Conservation (phyloP, 495 filamentous ascomycete genomes). For the Penicillium desertorum region DNA sequence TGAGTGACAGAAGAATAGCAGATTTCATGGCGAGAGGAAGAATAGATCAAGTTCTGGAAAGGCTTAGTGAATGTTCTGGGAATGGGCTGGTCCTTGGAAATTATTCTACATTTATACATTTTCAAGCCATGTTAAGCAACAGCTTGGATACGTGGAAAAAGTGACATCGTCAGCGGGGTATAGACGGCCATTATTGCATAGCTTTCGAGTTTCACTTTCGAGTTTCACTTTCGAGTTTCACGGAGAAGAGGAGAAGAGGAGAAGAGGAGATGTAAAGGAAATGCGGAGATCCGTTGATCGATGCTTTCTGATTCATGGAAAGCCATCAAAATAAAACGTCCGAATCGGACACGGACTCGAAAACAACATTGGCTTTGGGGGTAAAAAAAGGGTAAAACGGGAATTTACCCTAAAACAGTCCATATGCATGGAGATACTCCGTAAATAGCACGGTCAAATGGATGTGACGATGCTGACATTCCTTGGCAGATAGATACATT, state of each 20-base stretch:
- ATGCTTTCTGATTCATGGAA: constrained; percentile 24
- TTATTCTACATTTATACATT: no score
- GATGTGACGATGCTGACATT: no score
- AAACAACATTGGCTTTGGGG: background rate
- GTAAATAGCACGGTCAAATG: no score
- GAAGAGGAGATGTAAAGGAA: constrained; percentile 12
- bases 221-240: background rate
- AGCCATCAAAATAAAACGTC: background rate
- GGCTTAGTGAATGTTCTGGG: background rate
- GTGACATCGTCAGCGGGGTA: constrained; percentile 2
- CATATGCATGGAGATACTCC: background rate
- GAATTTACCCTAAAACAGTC: background rate
- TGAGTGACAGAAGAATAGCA: constrained; percentile 21
- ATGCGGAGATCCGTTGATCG: constrained; percentile 8
- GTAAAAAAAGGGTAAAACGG: background rate
- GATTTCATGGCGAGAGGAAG: constrained; percentile 29
- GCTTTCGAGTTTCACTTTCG: background rate
- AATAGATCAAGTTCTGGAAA: constrained; percentile 5
- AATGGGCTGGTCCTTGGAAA: background rate
- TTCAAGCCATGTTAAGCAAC: background rate
- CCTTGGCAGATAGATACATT: background rate
- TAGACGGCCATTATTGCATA: background rate
- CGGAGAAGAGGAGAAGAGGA: constrained; percentile 7
- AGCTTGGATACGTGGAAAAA: constrained; percentile 25
- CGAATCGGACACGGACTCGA: background rate